Evolutionary conservation across 768 basidiomycete species (phyloP).

Genomic region (Pleurotus giganteus): DNA sequence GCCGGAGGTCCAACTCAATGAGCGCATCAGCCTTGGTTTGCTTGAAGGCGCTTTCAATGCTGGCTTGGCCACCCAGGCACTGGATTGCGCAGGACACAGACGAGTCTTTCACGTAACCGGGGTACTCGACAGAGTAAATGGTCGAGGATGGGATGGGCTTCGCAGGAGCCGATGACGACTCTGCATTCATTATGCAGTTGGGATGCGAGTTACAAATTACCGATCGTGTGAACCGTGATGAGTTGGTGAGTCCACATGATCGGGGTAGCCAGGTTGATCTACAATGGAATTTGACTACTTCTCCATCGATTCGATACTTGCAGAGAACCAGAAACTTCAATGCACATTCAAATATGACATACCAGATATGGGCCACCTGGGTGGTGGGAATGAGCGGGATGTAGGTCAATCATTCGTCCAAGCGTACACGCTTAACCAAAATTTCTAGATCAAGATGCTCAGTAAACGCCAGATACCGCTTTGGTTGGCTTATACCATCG

Average conservation of each 20-base stretch:
- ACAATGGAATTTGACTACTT: conserved; percentile 91
- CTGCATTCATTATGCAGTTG: conserved; percentile 15
- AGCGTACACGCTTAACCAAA: conserved; percentile 4
- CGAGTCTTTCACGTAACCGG: conserved; percentile 70
- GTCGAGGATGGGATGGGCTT: conserved; percentile 51
- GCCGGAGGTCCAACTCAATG: conserved; percentile 75
- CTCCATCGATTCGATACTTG: conserved; percentile 86
- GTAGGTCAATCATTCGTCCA: conserved; percentile 40
- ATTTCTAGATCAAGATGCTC: conserved; percentile 66
- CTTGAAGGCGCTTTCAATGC: conserved; percentile 76
- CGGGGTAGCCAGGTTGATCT: background rate
- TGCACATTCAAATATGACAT: conserved; percentile 90
- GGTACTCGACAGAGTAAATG: conserved; percentile 87
- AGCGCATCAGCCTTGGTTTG: conserved; percentile 60
- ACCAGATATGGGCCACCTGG: conserved; percentile 84
- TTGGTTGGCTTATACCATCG: conserved; percentile 87
- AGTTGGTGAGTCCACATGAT: background rate
- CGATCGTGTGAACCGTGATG: no score
- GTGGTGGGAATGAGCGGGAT: conserved; percentile 81
- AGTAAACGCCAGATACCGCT: conserved; percentile 84
- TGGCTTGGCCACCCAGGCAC: conserved; percentile 66
- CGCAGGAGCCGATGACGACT: conserved; percentile 25
- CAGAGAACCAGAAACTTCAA: conserved; percentile 93
- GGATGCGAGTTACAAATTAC: no score
- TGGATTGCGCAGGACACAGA: conserved; percentile 64